Evolutionary conservation across 805 yeast genomes (phyloP), one percentile per base, ranked within the genome.

Genomic region (Yamadazyma tumulicola): DNA sequence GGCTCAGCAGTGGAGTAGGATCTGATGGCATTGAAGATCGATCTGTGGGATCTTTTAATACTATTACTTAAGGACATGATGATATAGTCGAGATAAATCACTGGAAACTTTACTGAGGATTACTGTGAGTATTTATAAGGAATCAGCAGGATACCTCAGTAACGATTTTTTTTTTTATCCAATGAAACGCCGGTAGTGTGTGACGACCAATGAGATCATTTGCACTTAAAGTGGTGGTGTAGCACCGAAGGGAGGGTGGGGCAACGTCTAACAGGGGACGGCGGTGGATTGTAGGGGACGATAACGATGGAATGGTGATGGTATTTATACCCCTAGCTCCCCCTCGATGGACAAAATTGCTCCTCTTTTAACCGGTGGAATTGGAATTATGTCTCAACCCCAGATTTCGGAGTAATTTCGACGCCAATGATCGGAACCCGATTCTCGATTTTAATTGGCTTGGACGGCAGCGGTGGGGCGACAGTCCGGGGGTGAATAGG

Each of bases 1-100:
- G 67, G 67, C 46, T 61, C 66, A 39, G 65, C 62, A 42, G 65
- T 55, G 3, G 46, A 39, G 36, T 51, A 59, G 38, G 60, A 42
- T 56, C 67, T 54, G 14, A 36, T 26, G 4, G 24, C 19, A 15
- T 28, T 26, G 10, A 35, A 29, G 18, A 35, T 16, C 8, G 34
- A 23, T 25, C 19, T 29, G 29, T 35, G 38, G 4, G 34, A 19
- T 30, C 17, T 29, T 24, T 23, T 29, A 21, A 35, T 21, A 13
- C 22, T 29, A 17, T 28, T 28, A 16, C 11, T 17, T 28, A 28
- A 28, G 6, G 22, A 26, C 29, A 26, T 26, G n/a, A n/a, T n/a
- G n/a, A 12, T 21, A 8, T 25, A 8, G 27, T 8, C 6, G 12
- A 12, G 27, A 11, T n/a, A n/a, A n/a, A n/a, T n/a, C n/a, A n/a